Evolutionary conservation across 163 green algal species (phyloP).

Genomic region (Chlorella variabilis): DNA sequence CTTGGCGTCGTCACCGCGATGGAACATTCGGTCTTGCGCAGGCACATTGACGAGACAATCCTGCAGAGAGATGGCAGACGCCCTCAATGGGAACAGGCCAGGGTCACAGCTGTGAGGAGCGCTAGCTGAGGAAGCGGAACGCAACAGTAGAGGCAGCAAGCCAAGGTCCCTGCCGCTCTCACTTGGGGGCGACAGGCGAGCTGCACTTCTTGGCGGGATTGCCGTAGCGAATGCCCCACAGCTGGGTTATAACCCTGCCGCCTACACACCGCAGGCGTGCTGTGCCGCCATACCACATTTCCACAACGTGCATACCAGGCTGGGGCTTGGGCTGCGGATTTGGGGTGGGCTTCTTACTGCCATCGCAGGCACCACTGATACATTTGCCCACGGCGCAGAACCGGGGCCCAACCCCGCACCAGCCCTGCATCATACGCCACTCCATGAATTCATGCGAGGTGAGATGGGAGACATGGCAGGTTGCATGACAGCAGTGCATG

Average conservation of each 20-base stretch:
- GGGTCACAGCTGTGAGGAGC: too few species aligned
- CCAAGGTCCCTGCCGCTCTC: too few species aligned
- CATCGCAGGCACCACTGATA: neutral
- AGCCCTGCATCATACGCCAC: neutral
- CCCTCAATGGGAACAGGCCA: too few species aligned
- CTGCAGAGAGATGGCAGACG: neutral
- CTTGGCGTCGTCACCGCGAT: neutral
- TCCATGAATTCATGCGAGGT: neutral
- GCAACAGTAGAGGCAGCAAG: too few species aligned
- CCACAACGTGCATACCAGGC: neutral
- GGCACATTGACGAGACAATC: neutral
- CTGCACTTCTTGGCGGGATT: neutral
- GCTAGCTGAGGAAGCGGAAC: too few species aligned
- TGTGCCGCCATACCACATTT: neutral
- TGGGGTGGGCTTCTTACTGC: neutral
- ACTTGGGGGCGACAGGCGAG: neutral
- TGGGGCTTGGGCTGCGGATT: neutral
- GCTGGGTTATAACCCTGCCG: neutral
- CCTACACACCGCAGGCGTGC: neutral
- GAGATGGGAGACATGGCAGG: neutral
- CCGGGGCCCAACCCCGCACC: neutral
- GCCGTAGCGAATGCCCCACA: neutral
- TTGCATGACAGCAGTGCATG: neutral
- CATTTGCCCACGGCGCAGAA: constrained; percentile 1
- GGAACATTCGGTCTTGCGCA: neutral